Evolutionary conservation across 2,329 filamentous ascomycete species (phyloP).

Genomic region (Penicillium verrucosum): DNA sequence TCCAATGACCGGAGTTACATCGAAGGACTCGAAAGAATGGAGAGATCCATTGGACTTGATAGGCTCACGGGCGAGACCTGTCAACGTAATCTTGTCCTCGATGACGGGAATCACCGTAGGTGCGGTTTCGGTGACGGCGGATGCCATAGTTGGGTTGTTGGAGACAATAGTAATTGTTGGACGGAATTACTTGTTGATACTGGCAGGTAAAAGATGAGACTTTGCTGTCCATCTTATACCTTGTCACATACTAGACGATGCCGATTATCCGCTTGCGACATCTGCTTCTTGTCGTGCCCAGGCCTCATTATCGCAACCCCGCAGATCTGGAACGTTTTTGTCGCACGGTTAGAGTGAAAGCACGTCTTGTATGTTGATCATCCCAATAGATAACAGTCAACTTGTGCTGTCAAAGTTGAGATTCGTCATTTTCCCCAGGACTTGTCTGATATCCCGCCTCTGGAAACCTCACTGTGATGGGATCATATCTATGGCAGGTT

Average conservation of each 20-base stretch:
- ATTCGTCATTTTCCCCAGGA: slow-evolving; percentile 9
- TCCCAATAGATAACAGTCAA: not conserved
- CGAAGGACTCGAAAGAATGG: slow-evolving; percentile 46
- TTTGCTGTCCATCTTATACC: not conserved
- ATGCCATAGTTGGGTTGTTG: slow-evolving; percentile 15
- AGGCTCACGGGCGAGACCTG: slow-evolving; percentile 24
- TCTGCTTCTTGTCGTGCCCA: not conserved
- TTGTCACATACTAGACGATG: not conserved
- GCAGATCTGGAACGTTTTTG: slow-evolving; percentile 1
- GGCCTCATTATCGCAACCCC: not conserved
- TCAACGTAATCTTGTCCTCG: slow-evolving; percentile 13
- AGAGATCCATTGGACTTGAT: slow-evolving; percentile 42
- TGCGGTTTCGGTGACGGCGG: slow-evolving; percentile 20
- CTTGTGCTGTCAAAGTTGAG: not conserved
- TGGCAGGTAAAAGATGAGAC: not conserved
- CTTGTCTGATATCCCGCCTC: slow-evolving; percentile 16
- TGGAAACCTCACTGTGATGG: not conserved
- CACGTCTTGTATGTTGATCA: not conserved
- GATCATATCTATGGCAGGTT: slow-evolving; percentile 2
- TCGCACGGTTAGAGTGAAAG: slow-evolving; percentile 2
- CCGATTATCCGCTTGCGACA: slow-evolving; percentile 1
- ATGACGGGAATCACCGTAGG: slow-evolving; percentile 15
- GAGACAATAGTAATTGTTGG: not conserved
- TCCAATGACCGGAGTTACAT: slow-evolving; percentile 53
- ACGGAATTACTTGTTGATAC: not conserved